These are phyloP conservation scores for Phlegmacium glaucopus DNA, from an alignment of 768 basidiomycete genomes.

Conservation along the genomic window DNA sequence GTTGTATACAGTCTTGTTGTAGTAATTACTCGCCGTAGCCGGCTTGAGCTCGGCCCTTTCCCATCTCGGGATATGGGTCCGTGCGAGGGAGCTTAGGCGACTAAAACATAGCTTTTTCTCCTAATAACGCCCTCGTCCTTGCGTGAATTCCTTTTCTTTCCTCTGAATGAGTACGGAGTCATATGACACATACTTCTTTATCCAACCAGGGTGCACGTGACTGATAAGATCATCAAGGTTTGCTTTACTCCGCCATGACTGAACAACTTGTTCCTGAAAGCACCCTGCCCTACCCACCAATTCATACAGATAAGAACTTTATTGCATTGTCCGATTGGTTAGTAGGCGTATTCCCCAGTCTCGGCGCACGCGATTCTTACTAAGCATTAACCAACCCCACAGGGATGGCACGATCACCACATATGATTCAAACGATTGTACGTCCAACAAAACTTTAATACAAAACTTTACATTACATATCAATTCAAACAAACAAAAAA, in stretches of 20 bases:
- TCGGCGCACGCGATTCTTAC: neutral
- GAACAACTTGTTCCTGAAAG: constrained; percentile 45
- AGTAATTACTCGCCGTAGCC: too few relatives aligned
- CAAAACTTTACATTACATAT: neutral
- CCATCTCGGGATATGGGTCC: too few relatives aligned
- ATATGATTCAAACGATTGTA: constrained; percentile 91
- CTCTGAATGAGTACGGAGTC: too few relatives aligned
- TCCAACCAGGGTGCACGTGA: neutral
- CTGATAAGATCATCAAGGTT: constrained; percentile 10
- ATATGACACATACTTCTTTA: too few relatives aligned
- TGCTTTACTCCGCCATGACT: constrained; percentile 19
- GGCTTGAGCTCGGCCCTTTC: too few relatives aligned
- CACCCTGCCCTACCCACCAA: constrained; percentile 76
- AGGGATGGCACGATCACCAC: constrained; percentile 96
- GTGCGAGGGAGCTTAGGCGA: too few relatives aligned
- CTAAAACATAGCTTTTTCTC: too few relatives aligned
- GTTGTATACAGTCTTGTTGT: too few relatives aligned
- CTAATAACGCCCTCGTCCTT: too few relatives aligned
- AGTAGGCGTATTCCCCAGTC: constrained; percentile 24
- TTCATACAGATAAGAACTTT: constrained; percentile 78
- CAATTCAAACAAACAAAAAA: neutral
- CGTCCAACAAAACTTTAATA: constrained; percentile 20
- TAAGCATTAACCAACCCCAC: constrained; percentile 6
- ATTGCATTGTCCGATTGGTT: constrained; percentile 91
- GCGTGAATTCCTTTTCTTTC: too few relatives aligned